phyloP scores from a whole-genome alignment of 306 rosid species.

The Rubus idaeus region DNA sequence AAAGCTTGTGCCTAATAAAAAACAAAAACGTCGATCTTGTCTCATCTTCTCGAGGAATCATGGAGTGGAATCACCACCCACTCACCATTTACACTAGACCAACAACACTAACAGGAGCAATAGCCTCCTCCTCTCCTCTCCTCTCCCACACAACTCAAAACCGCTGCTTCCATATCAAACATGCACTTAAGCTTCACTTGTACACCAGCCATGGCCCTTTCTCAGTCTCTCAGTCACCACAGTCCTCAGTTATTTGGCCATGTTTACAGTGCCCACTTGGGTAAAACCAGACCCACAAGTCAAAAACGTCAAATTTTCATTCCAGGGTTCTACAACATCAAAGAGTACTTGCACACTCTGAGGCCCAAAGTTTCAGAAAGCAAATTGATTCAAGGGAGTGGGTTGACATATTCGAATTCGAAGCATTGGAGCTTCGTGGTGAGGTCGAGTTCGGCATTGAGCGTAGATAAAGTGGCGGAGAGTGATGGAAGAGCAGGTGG shows the following conservation, averaged over 20 bases:
- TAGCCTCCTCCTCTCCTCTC: conserved; percentile 1
- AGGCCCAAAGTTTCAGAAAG: conserved; percentile 6
- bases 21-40: background rate
- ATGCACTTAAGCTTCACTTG: conserved; percentile 38
- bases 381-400: background rate
- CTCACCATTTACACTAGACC: background rate
- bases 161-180: conserved; percentile 5
- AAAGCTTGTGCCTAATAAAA: background rate
- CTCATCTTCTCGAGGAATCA: conserved; percentile 30
- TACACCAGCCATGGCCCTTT: conserved; percentile 21
- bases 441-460: conserved; percentile 38
- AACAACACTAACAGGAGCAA: background rate
- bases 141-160: background rate
- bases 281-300: conserved; percentile 20
- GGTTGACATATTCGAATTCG: conserved; percentile 12
- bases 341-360: background rate
- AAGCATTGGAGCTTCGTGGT: conserved; percentile 30
- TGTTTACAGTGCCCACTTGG: conserved; percentile 1
- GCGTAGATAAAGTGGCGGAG: conserved; percentile 42
- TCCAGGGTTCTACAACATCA: conserved; percentile 17
- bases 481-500: conserved; percentile 31
- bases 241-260: background rate
- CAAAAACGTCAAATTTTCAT: background rate
- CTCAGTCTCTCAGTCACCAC: conserved; percentile 20
- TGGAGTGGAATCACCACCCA: conserved; percentile 49